A percentile compares a stretch with the other conserved stretches of the same genome.
Conservation (phyloP, 768 basidiomycete genomes). For the Mycena maculata region DNA sequence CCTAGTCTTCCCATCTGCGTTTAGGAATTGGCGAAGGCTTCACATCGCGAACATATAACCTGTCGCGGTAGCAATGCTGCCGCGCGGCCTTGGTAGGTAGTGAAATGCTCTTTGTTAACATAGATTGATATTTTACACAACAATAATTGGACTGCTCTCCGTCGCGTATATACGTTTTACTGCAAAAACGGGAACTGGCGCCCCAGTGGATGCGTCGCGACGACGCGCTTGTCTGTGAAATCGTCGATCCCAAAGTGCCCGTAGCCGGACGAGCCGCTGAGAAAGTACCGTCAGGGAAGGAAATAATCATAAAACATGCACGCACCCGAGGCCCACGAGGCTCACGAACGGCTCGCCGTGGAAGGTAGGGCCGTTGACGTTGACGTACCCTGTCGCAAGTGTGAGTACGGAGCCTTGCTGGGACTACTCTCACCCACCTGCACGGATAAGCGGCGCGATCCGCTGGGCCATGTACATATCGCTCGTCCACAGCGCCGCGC, state of each 20-base stretch:
- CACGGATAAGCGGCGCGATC: constrained; percentile 59
- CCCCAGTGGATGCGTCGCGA: constrained; percentile 54
- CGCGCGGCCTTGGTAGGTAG: too few species aligned
- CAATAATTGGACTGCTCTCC: too few species aligned
- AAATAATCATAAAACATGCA: not conserved
- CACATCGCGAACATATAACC: too few species aligned
- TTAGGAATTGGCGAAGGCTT: too few species aligned
- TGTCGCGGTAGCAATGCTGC: too few species aligned
- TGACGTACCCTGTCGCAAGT: constrained; percentile 54
- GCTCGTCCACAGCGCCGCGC: constrained; percentile 63
- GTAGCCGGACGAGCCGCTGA: constrained; percentile 57
- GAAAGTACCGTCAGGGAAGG: constrained; percentile 51
- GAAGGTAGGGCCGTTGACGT: constrained; percentile 61
- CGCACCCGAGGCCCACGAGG: constrained; percentile 23
- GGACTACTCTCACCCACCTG: constrained; percentile 48
- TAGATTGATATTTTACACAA: too few species aligned
- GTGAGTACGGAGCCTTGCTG: not conserved
- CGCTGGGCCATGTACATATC: constrained; percentile 57
- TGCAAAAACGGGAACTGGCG: constrained; percentile 35
- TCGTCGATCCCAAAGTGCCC: constrained; percentile 66
- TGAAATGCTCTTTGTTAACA: too few species aligned
- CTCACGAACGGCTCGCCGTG: constrained; percentile 21
- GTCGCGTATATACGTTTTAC: too few species aligned
- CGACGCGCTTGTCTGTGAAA: constrained; percentile 56
- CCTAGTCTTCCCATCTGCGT: too few species aligned